Evolutionary conservation across 169 alveolate species (phyloP), one percentile per base, ranked within the genome.

Genomic region (Ichthyophthirius multifiliis): DNA sequence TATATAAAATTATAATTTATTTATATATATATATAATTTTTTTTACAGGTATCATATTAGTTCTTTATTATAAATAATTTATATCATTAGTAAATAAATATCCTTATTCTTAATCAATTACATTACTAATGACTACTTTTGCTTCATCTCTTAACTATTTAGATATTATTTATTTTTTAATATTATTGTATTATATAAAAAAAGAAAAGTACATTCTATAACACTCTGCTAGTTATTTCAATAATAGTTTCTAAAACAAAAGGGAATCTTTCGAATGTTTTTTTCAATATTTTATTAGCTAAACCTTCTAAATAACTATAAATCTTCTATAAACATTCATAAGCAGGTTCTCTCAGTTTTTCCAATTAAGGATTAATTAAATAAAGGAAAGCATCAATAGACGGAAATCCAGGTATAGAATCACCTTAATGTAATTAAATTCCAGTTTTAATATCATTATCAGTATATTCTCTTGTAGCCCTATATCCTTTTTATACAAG

Each of bases 351-450:
- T 82, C 92, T 95, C 15, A 98, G 89, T 79, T 92, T 94, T 81
- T 96, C 97, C 55, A 98, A 92, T 82, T 97, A 97, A 5, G 99
- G 99, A 18, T 96, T 90, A 35, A 98, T 96, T 45, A 98, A 90
- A 86, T 94, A 98, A 37, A 97, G 98, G 89, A 98, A 98, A 23
- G 98, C 98, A 89, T 97, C 99, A 3, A 98, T 98, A 37, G 99
- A 95, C 31, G 99, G 99, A 84, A 98, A 97, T 16, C 99, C 99
- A 7, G 99, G 99, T 79, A 98, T 95, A 37, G 98, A 93, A 88
- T 98, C 99, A 10, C 99, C 99, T 85, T 98, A 99, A 83, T 98
- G 99, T 81, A 97, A 85, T 76, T 96, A 89, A 39, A 98, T 98
- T 13, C 99, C 99, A 76, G 92, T 94, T 87, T 98, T 98, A 27